Conservation (phyloP, 441 rosid genomes). For the Metrosideros polymorpha region DNA sequence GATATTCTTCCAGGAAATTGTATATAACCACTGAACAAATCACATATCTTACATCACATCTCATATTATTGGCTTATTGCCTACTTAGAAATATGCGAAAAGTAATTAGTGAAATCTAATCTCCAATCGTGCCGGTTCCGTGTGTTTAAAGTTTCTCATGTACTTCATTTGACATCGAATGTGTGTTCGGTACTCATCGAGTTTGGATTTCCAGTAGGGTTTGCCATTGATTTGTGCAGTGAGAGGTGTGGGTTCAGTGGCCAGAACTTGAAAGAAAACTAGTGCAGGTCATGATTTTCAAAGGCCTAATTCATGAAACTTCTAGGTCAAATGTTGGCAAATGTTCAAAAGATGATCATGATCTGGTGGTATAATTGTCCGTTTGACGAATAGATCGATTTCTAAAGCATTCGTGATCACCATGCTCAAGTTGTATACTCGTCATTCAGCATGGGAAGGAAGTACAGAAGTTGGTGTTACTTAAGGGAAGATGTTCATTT, state of each 20-base stretch:
- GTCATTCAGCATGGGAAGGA: not conserved
- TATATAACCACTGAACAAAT: not conserved
- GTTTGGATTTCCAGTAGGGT: not conserved
- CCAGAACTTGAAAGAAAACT: not conserved
- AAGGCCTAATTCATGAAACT: not conserved
- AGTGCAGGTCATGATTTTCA: not conserved
- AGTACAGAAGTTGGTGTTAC: not conserved
- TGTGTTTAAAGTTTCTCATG: not conserved
- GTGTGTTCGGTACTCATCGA: accelerated
- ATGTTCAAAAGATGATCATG: not conserved
- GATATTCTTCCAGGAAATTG: not conserved
- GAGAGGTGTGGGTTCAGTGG: not conserved
- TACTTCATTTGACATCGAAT: not conserved
- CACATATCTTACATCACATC: not conserved
- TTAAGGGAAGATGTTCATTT: not conserved
- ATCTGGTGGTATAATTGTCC: not conserved
- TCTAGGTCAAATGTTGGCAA: not conserved
- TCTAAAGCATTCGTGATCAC: not conserved
- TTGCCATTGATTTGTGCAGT: not conserved
- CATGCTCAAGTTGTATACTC: too few species aligned
- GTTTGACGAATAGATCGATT: not conserved
- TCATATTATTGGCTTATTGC: not conserved
- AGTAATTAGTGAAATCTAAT: not conserved
- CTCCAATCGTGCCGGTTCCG: accelerated
- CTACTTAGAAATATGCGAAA: not conserved